Evolutionary conservation across 345 rosid genomes (phyloP), one percentile per base, ranked within the genome.

Genomic region (Cardamine resedifolia): DNA sequence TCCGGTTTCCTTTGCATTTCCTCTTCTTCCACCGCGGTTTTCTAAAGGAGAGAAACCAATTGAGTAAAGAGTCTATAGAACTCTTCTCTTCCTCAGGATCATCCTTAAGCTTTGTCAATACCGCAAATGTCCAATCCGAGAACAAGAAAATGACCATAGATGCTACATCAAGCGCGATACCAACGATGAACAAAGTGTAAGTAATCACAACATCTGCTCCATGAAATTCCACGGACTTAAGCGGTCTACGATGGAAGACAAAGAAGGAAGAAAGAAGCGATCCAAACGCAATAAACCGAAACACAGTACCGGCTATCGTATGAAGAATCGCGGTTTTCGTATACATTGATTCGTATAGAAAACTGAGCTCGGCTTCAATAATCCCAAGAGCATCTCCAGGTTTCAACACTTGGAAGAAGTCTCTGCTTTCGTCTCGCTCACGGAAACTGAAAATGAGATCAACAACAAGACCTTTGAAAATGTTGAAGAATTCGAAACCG

Each of bases 301-400:
- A 82, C 23, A 82, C 2, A 47, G 51, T 52, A 18, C 92, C 89
- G 4, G 0, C 0, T 1, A 0, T 0, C 0, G 88, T 77, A 16
- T 83, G 90, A 10, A 85, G 78, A 48, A 83, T 86, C 1, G 60
- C 57, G 0, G 76, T 83, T 71, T 90, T 88, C 1, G 92, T 88
- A 28, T 72, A 82, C 50, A 90, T 75, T 11, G 83, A 83, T 23
- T 87, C 92, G 18, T 90, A 90, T 6, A 87, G 55, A 75, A 84
- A 85, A 31, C 85, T 82, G 39, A 90, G 90, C 64, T 90, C 97
- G 2, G 83, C 70, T 51, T 85, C 88, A 3, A 90, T 80, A 1
- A 90, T 74, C 56, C 39, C 57, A 23, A 85, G 63, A 68, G 90
- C 93, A 3, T 88, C 83, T 10, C 28, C 80, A 0, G 85, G 49